Percentiles rank a stretch among this genome's conserved stretches.
Evolutionary conservation across 441 rosid genomes (phyloP).

Genomic region (Pelargonium fulgidum): DNA sequence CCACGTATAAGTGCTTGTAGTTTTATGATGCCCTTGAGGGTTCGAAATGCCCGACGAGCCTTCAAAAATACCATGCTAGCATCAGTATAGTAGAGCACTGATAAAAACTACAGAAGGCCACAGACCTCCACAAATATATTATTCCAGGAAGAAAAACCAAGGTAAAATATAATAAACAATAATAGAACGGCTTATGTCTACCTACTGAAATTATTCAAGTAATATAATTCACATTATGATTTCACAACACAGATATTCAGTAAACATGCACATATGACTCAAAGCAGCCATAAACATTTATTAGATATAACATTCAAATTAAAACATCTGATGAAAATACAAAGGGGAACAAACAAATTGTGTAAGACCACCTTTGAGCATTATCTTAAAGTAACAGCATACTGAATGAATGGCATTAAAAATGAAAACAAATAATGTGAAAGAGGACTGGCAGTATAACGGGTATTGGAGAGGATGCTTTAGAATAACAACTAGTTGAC

Average conservation of each 20-base stretch:
- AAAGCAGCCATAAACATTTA: too few species aligned
- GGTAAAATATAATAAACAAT: not conserved
- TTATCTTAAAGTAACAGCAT: not conserved
- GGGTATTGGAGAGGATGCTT: too few species aligned
- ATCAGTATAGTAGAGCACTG: slow-evolving; percentile 25
- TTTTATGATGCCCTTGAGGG: slow-evolving; percentile 47
- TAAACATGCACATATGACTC: too few species aligned
- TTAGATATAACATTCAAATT: too few species aligned
- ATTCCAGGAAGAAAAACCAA: not conserved
- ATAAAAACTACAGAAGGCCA: not conserved
- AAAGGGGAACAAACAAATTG: not conserved
- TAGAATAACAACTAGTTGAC: not conserved
- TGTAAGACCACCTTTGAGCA: not conserved
- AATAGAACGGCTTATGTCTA: too few species aligned
- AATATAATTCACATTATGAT: too few species aligned
- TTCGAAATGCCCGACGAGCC: slow-evolving; percentile 54
- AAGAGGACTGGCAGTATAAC: too few species aligned
- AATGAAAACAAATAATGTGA: not conserved
- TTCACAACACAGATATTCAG: too few species aligned
- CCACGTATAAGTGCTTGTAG: slow-evolving; percentile 65
- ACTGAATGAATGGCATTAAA: not conserved
- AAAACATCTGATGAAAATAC: not conserved
- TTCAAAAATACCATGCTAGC: slow-evolving; percentile 30
- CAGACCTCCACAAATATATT: not conserved
- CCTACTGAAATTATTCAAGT: too few species aligned